Conservation (phyloP, 306 rosid genomes). For the Gastrolobium villosum region DNA sequence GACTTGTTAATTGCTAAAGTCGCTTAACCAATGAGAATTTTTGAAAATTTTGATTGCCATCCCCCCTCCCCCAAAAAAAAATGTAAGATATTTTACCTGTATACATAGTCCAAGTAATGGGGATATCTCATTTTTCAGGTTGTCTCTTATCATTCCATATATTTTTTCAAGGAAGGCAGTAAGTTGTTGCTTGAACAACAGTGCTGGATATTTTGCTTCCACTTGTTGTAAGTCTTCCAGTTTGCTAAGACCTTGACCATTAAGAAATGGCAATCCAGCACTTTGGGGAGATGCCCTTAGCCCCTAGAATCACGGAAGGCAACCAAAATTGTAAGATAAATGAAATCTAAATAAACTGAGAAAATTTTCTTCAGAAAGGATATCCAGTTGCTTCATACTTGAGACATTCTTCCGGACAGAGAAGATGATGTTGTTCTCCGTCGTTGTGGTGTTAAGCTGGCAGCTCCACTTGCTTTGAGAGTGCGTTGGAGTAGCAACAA, state of each 20-base stretch:
- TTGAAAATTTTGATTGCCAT: not conserved
- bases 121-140: conserved; percentile 96
- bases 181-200: conserved; percentile 97
- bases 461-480: conserved; percentile 99
- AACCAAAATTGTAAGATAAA: conserved; percentile 38
- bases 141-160: conserved; percentile 98
- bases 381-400: conserved; percentile 62
- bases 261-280: conserved; percentile 90
- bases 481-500: conserved; percentile 97
- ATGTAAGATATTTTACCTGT: conserved; percentile 66
- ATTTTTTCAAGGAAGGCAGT: conserved; percentile 99
- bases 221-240: conserved; percentile 96
- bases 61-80: not conserved
- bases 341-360: conserved; percentile 34
- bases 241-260: conserved; percentile 88
- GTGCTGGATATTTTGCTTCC: conserved; percentile 99
- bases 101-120: conserved; percentile 96
- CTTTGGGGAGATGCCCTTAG: conserved; percentile 97
- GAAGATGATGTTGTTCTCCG: conserved; percentile 93
- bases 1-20: conserved; percentile 22
- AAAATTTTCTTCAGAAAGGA: conserved; percentile 41
- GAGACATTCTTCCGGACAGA: conserved; percentile 99
- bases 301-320: conserved; percentile 67
- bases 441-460: conserved; percentile 99
- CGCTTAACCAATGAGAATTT: conserved; percentile 24